Conservation (phyloP, 306 rosid genomes). For the Fragaria nilgerrensis region DNA sequence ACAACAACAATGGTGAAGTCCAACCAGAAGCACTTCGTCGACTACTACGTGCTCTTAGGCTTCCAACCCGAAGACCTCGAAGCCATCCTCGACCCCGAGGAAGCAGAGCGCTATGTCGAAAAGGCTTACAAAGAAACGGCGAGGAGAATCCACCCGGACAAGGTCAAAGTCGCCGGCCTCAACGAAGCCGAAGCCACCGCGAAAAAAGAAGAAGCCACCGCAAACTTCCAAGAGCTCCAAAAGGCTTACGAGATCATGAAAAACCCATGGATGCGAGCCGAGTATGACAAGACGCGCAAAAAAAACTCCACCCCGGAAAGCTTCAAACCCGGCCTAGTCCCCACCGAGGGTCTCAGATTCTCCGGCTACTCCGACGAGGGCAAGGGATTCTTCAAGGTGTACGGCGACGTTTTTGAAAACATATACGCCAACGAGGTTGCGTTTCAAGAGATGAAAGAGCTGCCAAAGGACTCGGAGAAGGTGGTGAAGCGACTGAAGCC, state of each 20-base stretch:
- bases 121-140: background rate
- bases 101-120: background rate
- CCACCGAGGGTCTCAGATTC: background rate
- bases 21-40: background rate
- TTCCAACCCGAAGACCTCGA: background rate
- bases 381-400: background rate
- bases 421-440: background rate
- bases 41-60: background rate
- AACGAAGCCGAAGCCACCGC: background rate
- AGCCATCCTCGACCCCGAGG: background rate
- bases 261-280: background rate
- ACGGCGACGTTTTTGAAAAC: background rate
- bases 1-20: background rate
- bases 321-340: background rate
- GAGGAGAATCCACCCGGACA: background rate
- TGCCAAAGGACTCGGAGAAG: background rate
- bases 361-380: background rate
- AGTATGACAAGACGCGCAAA: background rate
- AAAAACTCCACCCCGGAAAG: background rate
- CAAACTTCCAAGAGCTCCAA: background rate
- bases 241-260: background rate
- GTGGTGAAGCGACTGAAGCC: background rate
- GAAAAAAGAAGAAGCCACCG: background rate
- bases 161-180: background rate
- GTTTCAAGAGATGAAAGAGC: background rate